Evolutionary conservation across 176 grass and related monocot species (phyloP).

Genomic region (sorghum (Sorghum bicolor)): DNA sequence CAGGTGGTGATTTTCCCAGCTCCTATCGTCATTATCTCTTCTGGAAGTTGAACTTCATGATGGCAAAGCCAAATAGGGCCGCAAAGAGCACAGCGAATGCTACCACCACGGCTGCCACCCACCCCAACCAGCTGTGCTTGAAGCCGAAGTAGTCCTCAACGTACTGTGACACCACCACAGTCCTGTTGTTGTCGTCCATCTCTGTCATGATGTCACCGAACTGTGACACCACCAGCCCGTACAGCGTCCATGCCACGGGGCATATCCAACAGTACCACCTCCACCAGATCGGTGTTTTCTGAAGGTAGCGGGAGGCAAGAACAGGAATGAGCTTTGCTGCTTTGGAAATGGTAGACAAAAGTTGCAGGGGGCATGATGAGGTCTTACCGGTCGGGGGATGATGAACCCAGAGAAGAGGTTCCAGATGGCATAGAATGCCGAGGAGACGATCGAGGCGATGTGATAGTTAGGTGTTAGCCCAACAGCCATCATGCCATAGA

Average conservation of each 20-base stretch:
- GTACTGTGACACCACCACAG: not conserved
- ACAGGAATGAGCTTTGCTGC: not conserved
- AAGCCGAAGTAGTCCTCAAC: not conserved
- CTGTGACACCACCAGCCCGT: conserved; percentile 11
- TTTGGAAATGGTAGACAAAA: not conserved
- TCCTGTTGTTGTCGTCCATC: not conserved
- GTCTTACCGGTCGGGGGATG: conserved; percentile 36
- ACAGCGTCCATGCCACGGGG: conserved; percentile 11
- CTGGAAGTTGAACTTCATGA: conserved; percentile 87
- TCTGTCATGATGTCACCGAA: not conserved
- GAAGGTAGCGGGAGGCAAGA: not conserved
- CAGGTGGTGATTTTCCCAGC: not conserved
- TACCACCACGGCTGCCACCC: not conserved
- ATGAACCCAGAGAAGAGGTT: conserved; percentile 48
- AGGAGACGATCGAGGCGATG: conserved; percentile 16
- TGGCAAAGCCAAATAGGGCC: conserved; percentile 51
- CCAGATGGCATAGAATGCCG: conserved; percentile 36
- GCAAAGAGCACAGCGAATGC: not conserved
- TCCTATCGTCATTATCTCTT: conserved; percentile 45
- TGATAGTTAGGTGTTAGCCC: conserved; percentile 41
- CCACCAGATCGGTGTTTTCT: conserved; percentile 12
- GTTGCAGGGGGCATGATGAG: not conserved
- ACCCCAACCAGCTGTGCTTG: not conserved
- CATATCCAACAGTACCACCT: conserved; percentile 23
- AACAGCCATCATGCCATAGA: conserved; percentile 48